Base-by-base conservation (phyloP, 2,329 filamentous ascomycete species). In the Cercospora sojina region DNA sequence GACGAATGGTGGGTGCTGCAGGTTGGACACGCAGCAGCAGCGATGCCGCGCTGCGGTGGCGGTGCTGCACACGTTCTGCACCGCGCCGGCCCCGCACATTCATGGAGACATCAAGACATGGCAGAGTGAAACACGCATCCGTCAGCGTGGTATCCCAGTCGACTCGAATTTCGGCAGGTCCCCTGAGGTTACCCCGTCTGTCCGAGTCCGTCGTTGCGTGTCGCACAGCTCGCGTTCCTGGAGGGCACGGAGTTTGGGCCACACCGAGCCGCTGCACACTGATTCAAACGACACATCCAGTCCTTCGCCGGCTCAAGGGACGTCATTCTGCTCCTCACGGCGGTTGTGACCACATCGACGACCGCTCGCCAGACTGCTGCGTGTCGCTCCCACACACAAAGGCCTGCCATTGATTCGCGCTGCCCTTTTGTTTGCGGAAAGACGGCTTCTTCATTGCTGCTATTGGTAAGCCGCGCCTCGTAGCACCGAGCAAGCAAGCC, bases 381-480 rank as follows among this genome's bases (percentile, higher is more conserved):
- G 9, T n/a, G 51, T 56, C 8, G 51, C 27, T 29, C 51, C 8
- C 25, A 56, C 51, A 56, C 25, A 56, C 51, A 56, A 56, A 56
- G 51, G 43, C 43, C 18, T 23, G 43, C 51, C 51, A 56, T 56
- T 56, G 51, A 57, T 10, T 5, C n/a, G 9, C n/a, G 2, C 27
- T 16, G 31, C 56, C 29, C 12, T 43, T 35, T 57, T 56, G 51
- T 56, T 56, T 56, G 51, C 51, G 51, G 51, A 56, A 56, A 49
- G 31, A 18, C 35, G 41, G 56, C 35, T 16, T 23, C 56, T 18
- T 20, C 31, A 32, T 59, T 59, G 56, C 23, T 35, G 56, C 16
- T 56, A 25, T 56, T 56, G 51, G 51, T 56, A 56, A 56, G 51
- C 51, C 29, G 51, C 51, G 25, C 51, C 51, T 55, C 51, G 51